A percentile compares a stretch with the other conserved stretches of the same genome.
Evolutionary conservation across 306 rosid genomes (phyloP).

Genomic region (Abrus precatorius): DNA sequence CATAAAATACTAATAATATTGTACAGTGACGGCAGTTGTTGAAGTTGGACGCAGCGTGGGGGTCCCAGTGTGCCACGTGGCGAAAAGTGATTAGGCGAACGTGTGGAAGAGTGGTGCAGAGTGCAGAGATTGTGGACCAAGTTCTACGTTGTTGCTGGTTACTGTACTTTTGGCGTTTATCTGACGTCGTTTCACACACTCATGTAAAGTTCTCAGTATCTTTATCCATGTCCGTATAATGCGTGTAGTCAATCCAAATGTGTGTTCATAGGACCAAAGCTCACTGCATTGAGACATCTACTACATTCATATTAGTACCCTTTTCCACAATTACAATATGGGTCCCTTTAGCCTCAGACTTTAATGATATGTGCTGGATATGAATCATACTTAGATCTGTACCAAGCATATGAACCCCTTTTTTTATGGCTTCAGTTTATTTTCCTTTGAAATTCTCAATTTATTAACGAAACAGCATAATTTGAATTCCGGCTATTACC

Average conservation of each 20-base stretch:
- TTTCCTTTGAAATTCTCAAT: background rate
- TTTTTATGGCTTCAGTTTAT: background rate
- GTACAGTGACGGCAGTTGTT: constrained; percentile 51
- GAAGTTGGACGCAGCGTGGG: constrained; percentile 36
- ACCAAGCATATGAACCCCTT: background rate
- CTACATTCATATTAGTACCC: constrained; percentile 26
- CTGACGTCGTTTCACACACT: constrained; percentile 48
- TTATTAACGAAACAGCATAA: background rate
- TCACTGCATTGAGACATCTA: constrained; percentile 5
- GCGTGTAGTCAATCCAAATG: constrained; percentile 42
- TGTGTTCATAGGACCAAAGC: constrained; percentile 30
- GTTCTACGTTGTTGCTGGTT: constrained; percentile 6
- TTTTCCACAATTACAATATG: constrained; percentile 37
- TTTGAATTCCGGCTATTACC: background rate
- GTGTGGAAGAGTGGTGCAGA: constrained; percentile 58
- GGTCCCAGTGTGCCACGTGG: constrained; percentile 57
- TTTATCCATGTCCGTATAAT: constrained; percentile 22
- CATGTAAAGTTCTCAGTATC: constrained; percentile 27
- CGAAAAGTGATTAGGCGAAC: constrained; percentile 26
- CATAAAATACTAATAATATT: background rate
- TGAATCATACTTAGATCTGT: constrained; percentile 28
- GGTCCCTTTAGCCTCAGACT: constrained; percentile 36
- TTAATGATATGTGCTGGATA: constrained; percentile 11
- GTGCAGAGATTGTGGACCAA: constrained; percentile 47
- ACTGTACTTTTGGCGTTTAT: constrained; percentile 55